Evolutionary conservation across 495 filamentous ascomycete species (phyloP).

Genomic region (Neurospora pannonica): DNA sequence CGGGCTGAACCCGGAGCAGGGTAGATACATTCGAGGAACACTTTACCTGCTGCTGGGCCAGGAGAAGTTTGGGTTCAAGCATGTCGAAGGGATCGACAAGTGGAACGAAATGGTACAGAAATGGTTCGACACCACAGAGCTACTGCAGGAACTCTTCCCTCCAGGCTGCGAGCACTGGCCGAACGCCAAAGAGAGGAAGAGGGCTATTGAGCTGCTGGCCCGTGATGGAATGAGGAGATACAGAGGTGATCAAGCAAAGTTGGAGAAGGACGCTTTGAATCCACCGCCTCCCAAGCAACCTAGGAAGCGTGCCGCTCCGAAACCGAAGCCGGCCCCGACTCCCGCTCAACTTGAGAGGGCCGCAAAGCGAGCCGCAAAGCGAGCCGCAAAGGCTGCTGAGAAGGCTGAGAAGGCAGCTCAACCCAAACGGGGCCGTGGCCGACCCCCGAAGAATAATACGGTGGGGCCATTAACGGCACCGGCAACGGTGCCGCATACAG

Average conservation of each 20-base stretch:
- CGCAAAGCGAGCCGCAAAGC: neutral
- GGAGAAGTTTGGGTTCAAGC: conserved; percentile 65
- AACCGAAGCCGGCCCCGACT: conserved; percentile 2
- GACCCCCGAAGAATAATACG: neutral
- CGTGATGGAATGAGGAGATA: conserved; percentile 69
- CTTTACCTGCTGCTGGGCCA: conserved; percentile 59
- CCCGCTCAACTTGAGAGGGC: neutral
- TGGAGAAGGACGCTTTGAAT: conserved; percentile 34
- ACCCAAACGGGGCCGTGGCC: conserved; percentile 1
- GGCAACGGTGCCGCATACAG: neutral
- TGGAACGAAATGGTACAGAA: conserved; percentile 60
- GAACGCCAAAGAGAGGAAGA: conserved; percentile 45
- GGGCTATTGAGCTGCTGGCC: conserved; percentile 59
- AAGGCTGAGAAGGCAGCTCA: neutral
- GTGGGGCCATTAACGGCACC: neutral
- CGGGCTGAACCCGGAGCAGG: conserved; percentile 62
- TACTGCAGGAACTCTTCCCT: conserved; percentile 49
- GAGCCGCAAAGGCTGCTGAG: neutral
- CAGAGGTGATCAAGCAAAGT: conserved; percentile 41
- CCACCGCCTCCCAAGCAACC: conserved; percentile 9
- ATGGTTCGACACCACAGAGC: conserved; percentile 53
- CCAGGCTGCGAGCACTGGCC: conserved; percentile 42
- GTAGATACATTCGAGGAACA: conserved; percentile 51
- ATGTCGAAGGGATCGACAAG: conserved; percentile 60
- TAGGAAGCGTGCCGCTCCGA: neutral